Conservation (phyloP, 257 asterid genomes). For the Nicotiana attenuata region DNA sequence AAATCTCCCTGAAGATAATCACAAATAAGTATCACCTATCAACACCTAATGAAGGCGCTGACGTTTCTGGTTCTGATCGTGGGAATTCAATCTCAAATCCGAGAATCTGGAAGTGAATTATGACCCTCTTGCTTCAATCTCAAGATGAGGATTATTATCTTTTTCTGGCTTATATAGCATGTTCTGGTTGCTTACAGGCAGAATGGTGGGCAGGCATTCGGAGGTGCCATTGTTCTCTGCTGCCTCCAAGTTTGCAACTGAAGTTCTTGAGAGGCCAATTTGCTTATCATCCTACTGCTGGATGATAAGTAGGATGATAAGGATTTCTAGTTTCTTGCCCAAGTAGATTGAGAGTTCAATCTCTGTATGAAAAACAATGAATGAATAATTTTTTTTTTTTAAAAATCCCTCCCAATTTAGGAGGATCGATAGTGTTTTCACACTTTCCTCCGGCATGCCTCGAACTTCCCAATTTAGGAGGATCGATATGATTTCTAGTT, state of each 20-base stretch:
- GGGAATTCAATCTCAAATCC: background rate
- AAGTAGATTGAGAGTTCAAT: background rate
- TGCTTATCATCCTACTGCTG: background rate
- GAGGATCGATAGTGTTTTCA: no score
- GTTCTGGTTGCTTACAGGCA: background rate
- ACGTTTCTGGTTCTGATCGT: background rate
- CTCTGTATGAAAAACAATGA: background rate
- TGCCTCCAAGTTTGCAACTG: background rate
- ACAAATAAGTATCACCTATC: background rate
- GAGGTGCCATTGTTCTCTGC: background rate
- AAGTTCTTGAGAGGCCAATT: background rate
- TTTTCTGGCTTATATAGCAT: background rate
- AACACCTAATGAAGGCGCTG: background rate
- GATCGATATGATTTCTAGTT: no score
- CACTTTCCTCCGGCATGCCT: no score
- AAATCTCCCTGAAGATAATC: slow-evolving; percentile 14
- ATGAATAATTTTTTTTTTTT: no score
- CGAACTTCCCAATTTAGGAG: no score
- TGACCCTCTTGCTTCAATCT: background rate
- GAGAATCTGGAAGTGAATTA: background rate
- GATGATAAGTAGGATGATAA: background rate
- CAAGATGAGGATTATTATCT: background rate
- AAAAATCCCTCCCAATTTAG: no score
- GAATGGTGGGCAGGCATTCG: background rate
- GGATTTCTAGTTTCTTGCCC: background rate